A percentile compares a stretch with the other conserved stretches of the same genome.
These are phyloP conservation scores for Talaromyces marneffei DNA, from an alignment of 2,329 filamentous ascomycete genomes.

Conservation along the genomic window DNA sequence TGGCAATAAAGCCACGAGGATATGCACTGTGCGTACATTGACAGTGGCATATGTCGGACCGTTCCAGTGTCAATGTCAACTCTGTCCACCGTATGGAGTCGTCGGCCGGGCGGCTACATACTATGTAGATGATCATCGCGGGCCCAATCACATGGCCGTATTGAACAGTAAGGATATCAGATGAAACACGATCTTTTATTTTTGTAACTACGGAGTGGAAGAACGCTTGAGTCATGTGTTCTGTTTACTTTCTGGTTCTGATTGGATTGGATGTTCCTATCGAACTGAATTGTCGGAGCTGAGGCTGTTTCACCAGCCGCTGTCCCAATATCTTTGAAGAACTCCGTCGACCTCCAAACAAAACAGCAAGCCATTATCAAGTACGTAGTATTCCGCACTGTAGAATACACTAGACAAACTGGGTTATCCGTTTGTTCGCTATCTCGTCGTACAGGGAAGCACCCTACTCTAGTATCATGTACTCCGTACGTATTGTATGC, in stretches of 20 bases:
- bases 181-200: neutral
- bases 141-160: neutral
- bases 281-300: neutral
- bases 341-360: neutral
- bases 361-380: neutral
- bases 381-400: neutral
- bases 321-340: neutral
- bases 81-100: neutral
- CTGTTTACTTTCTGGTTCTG: neutral
- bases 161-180: neutral
- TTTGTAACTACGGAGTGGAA: too few relatives aligned
- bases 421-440: neutral
- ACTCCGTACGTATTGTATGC: constrained; percentile 10
- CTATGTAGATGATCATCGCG: neutral
- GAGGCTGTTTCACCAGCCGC: constrained; percentile 5
- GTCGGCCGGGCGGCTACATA: neutral
- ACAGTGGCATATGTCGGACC: constrained; percentile 3
- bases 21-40: constrained; percentile 5
- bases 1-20: constrained; percentile 9
- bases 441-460: neutral
- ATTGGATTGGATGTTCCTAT: neutral
- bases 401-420: neutral
- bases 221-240: neutral
- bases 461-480: constrained; percentile 2
- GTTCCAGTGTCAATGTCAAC: constrained; percentile 1